Percentiles rank a stretch among this genome's conserved stretches.
Conservation (phyloP, 2,329 filamentous ascomycete genomes). For the Neopestalotiopsis rosae region DNA sequence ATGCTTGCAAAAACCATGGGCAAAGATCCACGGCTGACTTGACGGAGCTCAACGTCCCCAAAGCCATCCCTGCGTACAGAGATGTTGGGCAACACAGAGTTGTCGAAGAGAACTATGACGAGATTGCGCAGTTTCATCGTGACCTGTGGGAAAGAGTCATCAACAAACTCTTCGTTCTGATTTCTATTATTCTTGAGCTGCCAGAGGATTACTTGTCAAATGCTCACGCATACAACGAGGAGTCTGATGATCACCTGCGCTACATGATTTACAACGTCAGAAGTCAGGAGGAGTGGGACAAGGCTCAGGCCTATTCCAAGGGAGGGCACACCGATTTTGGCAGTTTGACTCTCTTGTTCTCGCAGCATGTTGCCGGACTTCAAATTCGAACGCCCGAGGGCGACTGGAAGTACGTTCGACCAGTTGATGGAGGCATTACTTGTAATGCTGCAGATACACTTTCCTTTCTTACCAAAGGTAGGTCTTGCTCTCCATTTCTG, state of each 20-base stretch:
- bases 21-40: constrained; percentile 27
- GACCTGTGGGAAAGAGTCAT: constrained; percentile 43
- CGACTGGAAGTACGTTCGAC: constrained; percentile 35
- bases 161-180: constrained; percentile 52
- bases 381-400: constrained; percentile 54
- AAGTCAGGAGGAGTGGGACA: constrained; percentile 36
- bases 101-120: constrained; percentile 31
- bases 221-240: constrained; percentile 31
- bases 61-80: constrained; percentile 29
- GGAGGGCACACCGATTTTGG: constrained; percentile 42
- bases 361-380: constrained; percentile 59
- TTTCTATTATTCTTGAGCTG: constrained; percentile 44
- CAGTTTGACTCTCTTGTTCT: constrained; percentile 57
- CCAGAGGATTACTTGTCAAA: constrained; percentile 32
- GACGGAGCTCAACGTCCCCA: constrained; percentile 40
- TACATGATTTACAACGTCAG: constrained; percentile 35
- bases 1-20: constrained; percentile 12
- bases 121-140: constrained; percentile 31
- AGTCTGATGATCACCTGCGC: constrained; percentile 33
- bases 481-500: constrained; percentile 39
- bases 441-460: constrained; percentile 55
- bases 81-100: constrained; percentile 40
- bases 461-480: constrained; percentile 43
- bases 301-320: constrained; percentile 44
- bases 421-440: constrained; percentile 41